Evolutionary conservation across 257 asterid genomes (phyloP).

Genomic region (Nicotiana attenuata): DNA sequence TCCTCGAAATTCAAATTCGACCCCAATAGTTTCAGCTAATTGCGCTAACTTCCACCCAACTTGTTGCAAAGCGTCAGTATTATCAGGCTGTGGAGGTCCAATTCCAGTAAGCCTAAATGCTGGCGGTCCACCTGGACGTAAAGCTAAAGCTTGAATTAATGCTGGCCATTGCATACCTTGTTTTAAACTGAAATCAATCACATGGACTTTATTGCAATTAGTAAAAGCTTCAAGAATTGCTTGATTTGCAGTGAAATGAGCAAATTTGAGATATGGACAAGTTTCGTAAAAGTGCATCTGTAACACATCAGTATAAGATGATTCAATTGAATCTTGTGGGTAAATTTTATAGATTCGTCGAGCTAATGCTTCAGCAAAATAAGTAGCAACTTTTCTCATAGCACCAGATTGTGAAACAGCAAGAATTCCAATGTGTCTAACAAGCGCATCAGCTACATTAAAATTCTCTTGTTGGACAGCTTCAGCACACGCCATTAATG

Average conservation of each 20-base stretch:
- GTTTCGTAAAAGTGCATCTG: slow-evolving; percentile 86
- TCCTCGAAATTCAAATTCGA: slow-evolving; percentile 66
- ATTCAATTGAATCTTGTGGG: slow-evolving; percentile 50
- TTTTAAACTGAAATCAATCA: slow-evolving; percentile 58
- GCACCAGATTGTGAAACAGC: slow-evolving; percentile 77
- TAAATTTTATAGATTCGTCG: slow-evolving; percentile 57
- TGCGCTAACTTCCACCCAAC: slow-evolving; percentile 85
- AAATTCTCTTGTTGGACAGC: slow-evolving; percentile 59
- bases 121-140: slow-evolving; percentile 69
- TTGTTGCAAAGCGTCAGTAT: slow-evolving; percentile 56
- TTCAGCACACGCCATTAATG: slow-evolving; percentile 74
- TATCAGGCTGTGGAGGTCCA: slow-evolving; percentile 81
- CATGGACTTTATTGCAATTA: slow-evolving; percentile 47
- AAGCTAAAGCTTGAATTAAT: slow-evolving; percentile 59
- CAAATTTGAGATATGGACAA: slow-evolving; percentile 68
- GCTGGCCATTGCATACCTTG: slow-evolving; percentile 91
- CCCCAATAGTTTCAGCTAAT: slow-evolving; percentile 57
- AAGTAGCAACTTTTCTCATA: slow-evolving; percentile 80
- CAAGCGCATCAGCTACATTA: slow-evolving; percentile 57
- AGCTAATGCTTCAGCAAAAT: slow-evolving; percentile 65
- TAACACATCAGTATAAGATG: slow-evolving; percentile 50
- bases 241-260: slow-evolving; percentile 80
- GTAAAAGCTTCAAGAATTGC: slow-evolving; percentile 77
- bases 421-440: slow-evolving; percentile 51
- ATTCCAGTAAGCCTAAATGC: slow-evolving; percentile 53